These are phyloP conservation scores for Penicillium turbatum DNA, from an alignment of 495 filamentous ascomycete genomes.

Conservation along the genomic window DNA sequence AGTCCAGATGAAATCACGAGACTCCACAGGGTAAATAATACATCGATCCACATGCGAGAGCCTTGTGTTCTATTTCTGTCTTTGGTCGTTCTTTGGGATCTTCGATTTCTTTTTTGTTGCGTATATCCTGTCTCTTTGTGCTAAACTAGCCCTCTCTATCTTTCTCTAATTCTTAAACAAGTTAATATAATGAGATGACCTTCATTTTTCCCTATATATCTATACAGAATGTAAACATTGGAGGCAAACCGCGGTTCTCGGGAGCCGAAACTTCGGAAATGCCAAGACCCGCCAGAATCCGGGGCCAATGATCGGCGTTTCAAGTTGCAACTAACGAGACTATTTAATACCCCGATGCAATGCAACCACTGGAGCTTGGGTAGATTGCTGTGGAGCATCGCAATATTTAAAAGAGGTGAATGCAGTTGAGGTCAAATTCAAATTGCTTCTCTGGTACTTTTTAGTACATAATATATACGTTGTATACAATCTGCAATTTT, in stretches of 20 bases:
- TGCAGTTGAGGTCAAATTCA: too few relatives aligned
- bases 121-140: background rate
- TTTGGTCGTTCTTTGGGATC: background rate
- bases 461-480: too few relatives aligned
- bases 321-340: background rate
- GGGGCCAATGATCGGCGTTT: slow-evolving; percentile 6
- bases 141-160: background rate
- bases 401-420: too few relatives aligned
- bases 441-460: too few relatives aligned
- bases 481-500: too few relatives aligned
- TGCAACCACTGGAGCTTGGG: too few relatives aligned
- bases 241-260: too few relatives aligned
- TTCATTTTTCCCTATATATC: too few relatives aligned
- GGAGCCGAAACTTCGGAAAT: background rate
- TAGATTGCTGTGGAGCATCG: too few relatives aligned
- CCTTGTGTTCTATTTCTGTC: slow-evolving; percentile 3
- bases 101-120: background rate
- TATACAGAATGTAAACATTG: too few relatives aligned
- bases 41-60: slow-evolving; percentile 8
- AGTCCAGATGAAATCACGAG: slow-evolving; percentile 10
- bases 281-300: background rate
- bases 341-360: background rate
- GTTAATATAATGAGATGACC: too few relatives aligned
- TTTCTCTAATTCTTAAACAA: background rate
- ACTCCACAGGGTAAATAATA: background rate